Evolutionary conservation across 129 eudicot species (phyloP).

Genomic region (Tanacetum coccineum): DNA sequence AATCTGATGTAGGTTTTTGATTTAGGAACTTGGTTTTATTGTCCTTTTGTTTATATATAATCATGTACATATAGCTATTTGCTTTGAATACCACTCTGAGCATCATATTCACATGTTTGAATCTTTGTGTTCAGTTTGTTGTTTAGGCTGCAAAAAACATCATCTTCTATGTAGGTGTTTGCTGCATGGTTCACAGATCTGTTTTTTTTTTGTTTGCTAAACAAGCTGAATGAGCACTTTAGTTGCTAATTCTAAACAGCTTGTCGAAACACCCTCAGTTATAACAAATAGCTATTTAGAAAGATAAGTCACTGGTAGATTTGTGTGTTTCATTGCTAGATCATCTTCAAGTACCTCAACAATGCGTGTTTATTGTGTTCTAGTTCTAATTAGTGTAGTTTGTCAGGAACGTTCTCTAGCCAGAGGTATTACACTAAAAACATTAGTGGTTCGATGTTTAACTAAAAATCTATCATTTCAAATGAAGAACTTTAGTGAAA

Average conservation of each 20-base stretch:
- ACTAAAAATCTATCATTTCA: background rate
- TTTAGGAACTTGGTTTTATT: slow-evolving; percentile 13
- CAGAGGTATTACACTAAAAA: background rate
- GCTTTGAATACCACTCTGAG: background rate
- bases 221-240: too few species aligned
- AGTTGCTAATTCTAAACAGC: too few species aligned
- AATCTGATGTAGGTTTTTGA: slow-evolving; percentile 4
- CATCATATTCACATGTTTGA: too few species aligned
- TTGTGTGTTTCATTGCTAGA: background rate
- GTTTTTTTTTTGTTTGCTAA: too few species aligned
- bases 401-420: slow-evolving; percentile 1
- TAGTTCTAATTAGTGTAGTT: background rate
- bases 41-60: background rate
- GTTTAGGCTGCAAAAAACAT: background rate
- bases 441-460: background rate
- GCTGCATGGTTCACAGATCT: background rate
- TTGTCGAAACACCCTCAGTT: too few species aligned
- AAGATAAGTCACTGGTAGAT: background rate
- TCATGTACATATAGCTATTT: background rate
- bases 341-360: background rate
- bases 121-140: background rate
- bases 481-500: background rate
- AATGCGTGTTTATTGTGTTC: background rate
- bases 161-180: background rate
- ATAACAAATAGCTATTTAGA: too few species aligned